phyloP scores from a whole-genome alignment of 257 asterid species.

The Solanum rostratum region DNA sequence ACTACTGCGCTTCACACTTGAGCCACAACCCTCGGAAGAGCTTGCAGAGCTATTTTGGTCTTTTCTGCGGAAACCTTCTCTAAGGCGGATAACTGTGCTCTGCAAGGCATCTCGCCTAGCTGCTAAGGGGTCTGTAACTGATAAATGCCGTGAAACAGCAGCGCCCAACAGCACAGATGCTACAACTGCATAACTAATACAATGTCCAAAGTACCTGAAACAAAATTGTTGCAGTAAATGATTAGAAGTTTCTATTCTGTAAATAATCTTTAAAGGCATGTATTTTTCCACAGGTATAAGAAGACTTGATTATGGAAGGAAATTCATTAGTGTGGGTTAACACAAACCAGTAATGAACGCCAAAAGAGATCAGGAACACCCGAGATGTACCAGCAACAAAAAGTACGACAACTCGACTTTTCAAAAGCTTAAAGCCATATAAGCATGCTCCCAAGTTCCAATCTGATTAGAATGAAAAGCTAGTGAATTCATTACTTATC shows the following conservation, averaged over 20 bases:
- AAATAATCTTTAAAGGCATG: background rate
- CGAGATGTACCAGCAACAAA: slow-evolving; percentile 86
- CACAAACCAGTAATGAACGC: slow-evolving; percentile 94
- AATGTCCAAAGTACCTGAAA: slow-evolving; percentile 91
- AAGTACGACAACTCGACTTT: slow-evolving; percentile 85
- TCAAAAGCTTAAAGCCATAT: slow-evolving; percentile 90
- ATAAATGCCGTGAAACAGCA: slow-evolving; percentile 92
- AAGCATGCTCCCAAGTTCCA: slow-evolving; percentile 99
- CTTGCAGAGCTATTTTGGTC: slow-evolving; percentile 86
- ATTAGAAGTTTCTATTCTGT: background rate
- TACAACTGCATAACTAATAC: slow-evolving; percentile 91
- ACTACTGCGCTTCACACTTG: slow-evolving; percentile 96
- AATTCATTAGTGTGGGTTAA: background rate
- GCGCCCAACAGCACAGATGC: slow-evolving; percentile 98
- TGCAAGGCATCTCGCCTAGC: slow-evolving; percentile 98
- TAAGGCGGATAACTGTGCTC: slow-evolving; percentile 90
- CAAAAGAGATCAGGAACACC: slow-evolving; percentile 91
- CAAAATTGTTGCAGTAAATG: background rate
- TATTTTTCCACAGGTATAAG: background rate
- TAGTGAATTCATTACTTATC: background rate
- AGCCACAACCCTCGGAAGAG: slow-evolving; percentile 97
- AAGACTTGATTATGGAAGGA: background rate
- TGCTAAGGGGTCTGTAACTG: slow-evolving; percentile 69
- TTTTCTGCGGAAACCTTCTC: slow-evolving; percentile 90
- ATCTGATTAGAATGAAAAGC: slow-evolving; percentile 33